Percentiles rank a stretch among this genome's conserved stretches.
Conservation (phyloP, 768 basidiomycete genomes). For the Brasilioporus rufonigricans region DNA sequence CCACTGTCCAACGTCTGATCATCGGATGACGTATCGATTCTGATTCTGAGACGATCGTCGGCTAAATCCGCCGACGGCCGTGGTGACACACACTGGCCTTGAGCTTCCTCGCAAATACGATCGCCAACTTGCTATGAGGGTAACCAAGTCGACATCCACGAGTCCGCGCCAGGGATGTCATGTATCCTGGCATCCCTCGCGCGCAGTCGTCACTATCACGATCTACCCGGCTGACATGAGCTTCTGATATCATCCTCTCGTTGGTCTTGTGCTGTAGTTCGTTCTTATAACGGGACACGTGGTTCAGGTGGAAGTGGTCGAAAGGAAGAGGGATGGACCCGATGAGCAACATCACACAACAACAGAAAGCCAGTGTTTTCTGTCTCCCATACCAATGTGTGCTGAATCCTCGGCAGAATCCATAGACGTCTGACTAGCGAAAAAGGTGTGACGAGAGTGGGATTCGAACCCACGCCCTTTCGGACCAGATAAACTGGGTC, state of each 20-base stretch:
- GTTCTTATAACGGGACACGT: not conserved
- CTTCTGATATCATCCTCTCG: no score
- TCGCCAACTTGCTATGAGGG: not conserved
- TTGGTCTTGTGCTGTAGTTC: no score
- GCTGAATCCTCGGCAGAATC: no score
- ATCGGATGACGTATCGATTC: no score
- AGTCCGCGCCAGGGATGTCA: not conserved
- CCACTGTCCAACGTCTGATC: no score
- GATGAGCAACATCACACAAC: no score
- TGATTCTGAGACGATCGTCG: not conserved
- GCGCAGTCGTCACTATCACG: not conserved
- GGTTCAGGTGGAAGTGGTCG: no score
- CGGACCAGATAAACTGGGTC: constrained; percentile 34
- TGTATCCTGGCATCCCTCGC: not conserved
- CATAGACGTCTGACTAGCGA: not conserved
- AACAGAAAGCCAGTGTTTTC: no score
- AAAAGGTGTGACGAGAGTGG: constrained; percentile 33
- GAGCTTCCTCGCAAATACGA: not conserved
- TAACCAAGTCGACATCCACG: not conserved
- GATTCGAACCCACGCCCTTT: constrained; percentile 44
- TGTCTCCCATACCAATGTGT: no score
- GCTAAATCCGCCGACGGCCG: not conserved
- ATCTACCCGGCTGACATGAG: no score
- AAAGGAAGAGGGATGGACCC: no score
- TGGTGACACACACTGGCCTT: not conserved